These are phyloP conservation scores for Plasmodium vivax DNA, from an alignment of 169 alveolate species.

Conservation along the genomic window DNA sequence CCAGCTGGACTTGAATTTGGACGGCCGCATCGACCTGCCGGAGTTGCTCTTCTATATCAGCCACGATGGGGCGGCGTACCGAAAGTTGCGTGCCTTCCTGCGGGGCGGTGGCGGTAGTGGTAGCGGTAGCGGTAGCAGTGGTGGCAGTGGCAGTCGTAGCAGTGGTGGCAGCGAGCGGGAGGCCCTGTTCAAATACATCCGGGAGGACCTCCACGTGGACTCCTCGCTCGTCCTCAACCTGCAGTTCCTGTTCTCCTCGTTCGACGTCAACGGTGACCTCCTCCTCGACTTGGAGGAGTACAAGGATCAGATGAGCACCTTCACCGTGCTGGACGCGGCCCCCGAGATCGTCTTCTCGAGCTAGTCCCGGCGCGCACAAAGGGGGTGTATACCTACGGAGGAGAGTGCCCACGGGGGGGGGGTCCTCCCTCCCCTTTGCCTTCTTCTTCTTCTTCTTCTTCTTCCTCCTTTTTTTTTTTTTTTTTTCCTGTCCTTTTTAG, in stretches of 20 bases:
- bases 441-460: neutral
- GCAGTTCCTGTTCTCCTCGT: slow-evolving; percentile 1
- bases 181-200: slow-evolving; percentile 9
- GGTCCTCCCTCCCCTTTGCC: neutral
- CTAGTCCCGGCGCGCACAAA: neutral
- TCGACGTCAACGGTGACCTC: slow-evolving; percentile 35
- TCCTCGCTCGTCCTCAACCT: neutral
- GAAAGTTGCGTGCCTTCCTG: neutral
- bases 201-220: slow-evolving; percentile 1
- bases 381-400: neutral
- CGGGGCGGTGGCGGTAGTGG: neutral
- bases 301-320: slow-evolving; percentile 15
- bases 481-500: neutral
- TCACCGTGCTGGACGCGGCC: slow-evolving; percentile 9
- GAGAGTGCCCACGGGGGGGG: neutral
- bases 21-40: slow-evolving; percentile 19
- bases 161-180: neutral
- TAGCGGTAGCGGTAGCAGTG: no score
- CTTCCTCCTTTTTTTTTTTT: neutral
- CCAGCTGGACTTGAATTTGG: slow-evolving; percentile 34
- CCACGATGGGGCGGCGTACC: neutral
- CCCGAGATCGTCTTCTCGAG: slow-evolving; percentile 22
- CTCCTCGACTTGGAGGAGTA: slow-evolving; percentile 32
- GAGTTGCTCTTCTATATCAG: slow-evolving; percentile 25
- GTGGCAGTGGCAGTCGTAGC: neutral